These are phyloP conservation scores for Rhizomucor pusillus DNA, from an alignment of 371 early-diverging fungal species.

Conservation along the genomic window DNA sequence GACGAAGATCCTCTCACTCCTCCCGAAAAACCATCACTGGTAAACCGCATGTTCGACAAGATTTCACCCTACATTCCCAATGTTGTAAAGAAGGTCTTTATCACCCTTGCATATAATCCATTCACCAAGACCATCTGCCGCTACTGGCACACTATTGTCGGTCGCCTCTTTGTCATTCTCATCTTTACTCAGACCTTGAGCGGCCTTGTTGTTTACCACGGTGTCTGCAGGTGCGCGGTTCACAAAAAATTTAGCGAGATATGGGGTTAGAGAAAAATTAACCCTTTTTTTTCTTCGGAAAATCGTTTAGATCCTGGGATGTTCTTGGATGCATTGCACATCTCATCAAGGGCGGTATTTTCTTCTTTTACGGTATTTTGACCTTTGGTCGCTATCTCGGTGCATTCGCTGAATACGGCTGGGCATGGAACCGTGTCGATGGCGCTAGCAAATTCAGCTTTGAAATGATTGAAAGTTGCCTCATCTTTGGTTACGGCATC, in stretches of 20 bases:
- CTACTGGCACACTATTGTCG: slow-evolving; percentile 35
- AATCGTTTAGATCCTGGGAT: slow-evolving; percentile 30
- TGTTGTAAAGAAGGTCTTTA: slow-evolving; percentile 32
- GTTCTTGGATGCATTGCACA: slow-evolving; percentile 49
- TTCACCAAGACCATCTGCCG: slow-evolving; percentile 43
- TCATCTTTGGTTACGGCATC: slow-evolving; percentile 61
- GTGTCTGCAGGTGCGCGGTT: slow-evolving; percentile 38
- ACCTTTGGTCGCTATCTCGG: slow-evolving; percentile 50
- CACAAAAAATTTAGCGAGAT: background rate
- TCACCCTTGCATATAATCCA: slow-evolving; percentile 35
- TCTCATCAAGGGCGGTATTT: slow-evolving; percentile 52
- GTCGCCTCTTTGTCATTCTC: slow-evolving; percentile 38
- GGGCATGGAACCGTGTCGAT: slow-evolving; percentile 48
- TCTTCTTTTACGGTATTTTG: slow-evolving; percentile 44
- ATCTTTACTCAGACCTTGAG: slow-evolving; percentile 47
- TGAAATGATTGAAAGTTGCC: slow-evolving; percentile 43
- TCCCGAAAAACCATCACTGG: slow-evolving; percentile 21
- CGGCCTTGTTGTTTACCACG: slow-evolving; percentile 48
- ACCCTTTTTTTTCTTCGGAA: background rate
- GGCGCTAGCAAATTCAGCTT: slow-evolving; percentile 39
- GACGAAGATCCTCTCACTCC: slow-evolving; percentile 13
- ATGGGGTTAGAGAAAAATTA: background rate
- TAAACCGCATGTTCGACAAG: slow-evolving; percentile 23
- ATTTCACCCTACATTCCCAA: slow-evolving; percentile 33
- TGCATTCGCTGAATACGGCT: slow-evolving; percentile 45